Conservation (phyloP, 129 eudicot genomes). For the Logfia minima region DNA sequence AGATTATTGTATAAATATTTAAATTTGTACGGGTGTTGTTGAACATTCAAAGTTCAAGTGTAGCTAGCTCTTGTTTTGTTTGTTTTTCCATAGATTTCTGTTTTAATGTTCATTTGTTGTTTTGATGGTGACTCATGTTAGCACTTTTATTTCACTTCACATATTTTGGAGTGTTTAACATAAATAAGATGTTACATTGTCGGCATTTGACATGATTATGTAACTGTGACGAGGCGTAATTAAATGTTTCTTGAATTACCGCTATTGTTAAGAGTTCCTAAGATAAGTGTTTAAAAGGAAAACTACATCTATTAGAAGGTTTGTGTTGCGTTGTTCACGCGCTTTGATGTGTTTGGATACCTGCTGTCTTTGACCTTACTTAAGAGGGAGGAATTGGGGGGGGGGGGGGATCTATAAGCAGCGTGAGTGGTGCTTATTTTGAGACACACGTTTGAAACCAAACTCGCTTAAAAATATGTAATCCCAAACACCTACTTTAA, state of each 20-base stretch:
- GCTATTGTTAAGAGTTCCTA: constrained; percentile 10
- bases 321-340: not conserved
- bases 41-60: constrained; percentile 3
- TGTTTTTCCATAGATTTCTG: constrained; percentile 9
- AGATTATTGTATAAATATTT: not conserved
- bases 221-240: constrained; percentile 5
- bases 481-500: not conserved
- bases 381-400: not conserved
- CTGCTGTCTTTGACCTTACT: not conserved
- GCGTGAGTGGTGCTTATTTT: not conserved
- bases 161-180: not conserved
- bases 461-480: not conserved
- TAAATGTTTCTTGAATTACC: not conserved
- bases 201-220: not conserved
- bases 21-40: not conserved
- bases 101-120: not conserved
- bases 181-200: constrained; percentile 11
- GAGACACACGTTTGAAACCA: not conserved
- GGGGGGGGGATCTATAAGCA: not conserved
- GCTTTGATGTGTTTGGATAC: not conserved
- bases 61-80: not conserved
- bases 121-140: not conserved
- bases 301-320: not conserved
- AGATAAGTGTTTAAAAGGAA: constrained; percentile 2
- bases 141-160: constrained; percentile 9